A percentile compares a stretch with the other conserved stretches of the same genome.
Evolutionary conservation across 495 filamentous ascomycete genomes (phyloP).

Genomic region (Trypethelium eluteriae): DNA sequence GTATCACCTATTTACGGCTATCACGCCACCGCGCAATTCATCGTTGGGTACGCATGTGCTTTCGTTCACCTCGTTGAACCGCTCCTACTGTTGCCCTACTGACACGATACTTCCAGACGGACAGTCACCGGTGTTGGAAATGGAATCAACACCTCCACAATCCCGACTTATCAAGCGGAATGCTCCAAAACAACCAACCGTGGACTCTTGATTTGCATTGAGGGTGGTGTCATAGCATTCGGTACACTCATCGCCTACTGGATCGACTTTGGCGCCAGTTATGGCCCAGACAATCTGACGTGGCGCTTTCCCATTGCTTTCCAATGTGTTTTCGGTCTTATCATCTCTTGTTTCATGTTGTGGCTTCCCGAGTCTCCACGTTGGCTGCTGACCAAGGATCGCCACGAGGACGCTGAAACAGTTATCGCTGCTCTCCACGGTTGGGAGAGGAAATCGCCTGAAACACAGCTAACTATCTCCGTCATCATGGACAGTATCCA

Average conservation of each 20-base stretch:
- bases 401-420: constrained; percentile 57
- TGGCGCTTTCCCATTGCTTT: constrained; percentile 83
- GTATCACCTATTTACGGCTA: constrained; percentile 42
- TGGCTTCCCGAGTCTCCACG: constrained; percentile 71
- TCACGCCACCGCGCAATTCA: constrained; percentile 55
- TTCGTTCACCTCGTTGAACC: background rate
- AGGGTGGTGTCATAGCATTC: constrained; percentile 72
- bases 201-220: constrained; percentile 76
- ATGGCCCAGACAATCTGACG: constrained; percentile 53
- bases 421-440: constrained; percentile 64
- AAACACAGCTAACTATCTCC: constrained; percentile 50
- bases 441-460: constrained; percentile 49
- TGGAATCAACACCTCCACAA: constrained; percentile 70
- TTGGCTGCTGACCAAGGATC: constrained; percentile 62
- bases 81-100: too few species aligned
- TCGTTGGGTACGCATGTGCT: constrained; percentile 44
- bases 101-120: constrained; percentile 28
- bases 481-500: constrained; percentile 58
- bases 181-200: constrained; percentile 68
- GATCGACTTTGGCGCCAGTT: constrained; percentile 72
- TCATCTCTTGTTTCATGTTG: constrained; percentile 56
- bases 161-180: constrained; percentile 75
- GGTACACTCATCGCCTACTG: constrained; percentile 74
- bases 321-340: constrained; percentile 65
- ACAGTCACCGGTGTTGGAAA: constrained; percentile 69